Evolutionary conservation across 345 rosid species (phyloP), one percentile per base, ranked within the genome.

Genomic region (Eutrema heterophyllum): DNA sequence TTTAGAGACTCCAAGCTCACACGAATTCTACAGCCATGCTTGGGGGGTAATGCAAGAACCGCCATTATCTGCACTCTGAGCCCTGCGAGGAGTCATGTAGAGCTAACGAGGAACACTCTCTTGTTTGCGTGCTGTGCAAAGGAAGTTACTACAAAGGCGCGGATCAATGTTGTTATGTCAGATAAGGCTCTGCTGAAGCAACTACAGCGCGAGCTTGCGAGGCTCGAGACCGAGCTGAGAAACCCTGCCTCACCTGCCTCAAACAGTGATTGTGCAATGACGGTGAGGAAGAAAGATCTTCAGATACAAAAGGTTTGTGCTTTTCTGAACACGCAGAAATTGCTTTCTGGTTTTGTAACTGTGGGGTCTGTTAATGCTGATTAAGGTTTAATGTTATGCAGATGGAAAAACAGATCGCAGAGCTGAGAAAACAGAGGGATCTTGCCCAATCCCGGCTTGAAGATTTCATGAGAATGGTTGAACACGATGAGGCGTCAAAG

Each of bases 1-100:
- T 95, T 88, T 81, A 82, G 97, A 88, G 99, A 95, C 82, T 95
- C 99, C 39, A 95, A 95, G 86, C 83, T 92, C 77, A 95, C 99
- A n/a, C 83, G 97, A 53, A 80, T 95, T 64, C 79, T 95, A 76
- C 99, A 95, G 80, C 97, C 99, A 63, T 93, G 97, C 57, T 81
- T 95, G 82, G 97, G 99, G 30, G 97, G 99, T 16, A 95, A 95
- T 85, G 91, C 99, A 57, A 88, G 97, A 84, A 95, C 97, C 66
- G 99, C 97, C 66, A 88, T 95, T 53, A 83, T 95, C 26, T 95
- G 99, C 81, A 95, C 97, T 70, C 79, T 95, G 77, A 95, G 99
- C 77, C 99, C 99, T 58, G 97, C 99, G n/a, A 85, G 97, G 38
- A 83, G 96, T 77, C 97, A 92, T 73, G 99, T 90, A 38, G 99